Base-by-base conservation (phyloP, 306 rosid species). In the Medicago arabica region DNA sequence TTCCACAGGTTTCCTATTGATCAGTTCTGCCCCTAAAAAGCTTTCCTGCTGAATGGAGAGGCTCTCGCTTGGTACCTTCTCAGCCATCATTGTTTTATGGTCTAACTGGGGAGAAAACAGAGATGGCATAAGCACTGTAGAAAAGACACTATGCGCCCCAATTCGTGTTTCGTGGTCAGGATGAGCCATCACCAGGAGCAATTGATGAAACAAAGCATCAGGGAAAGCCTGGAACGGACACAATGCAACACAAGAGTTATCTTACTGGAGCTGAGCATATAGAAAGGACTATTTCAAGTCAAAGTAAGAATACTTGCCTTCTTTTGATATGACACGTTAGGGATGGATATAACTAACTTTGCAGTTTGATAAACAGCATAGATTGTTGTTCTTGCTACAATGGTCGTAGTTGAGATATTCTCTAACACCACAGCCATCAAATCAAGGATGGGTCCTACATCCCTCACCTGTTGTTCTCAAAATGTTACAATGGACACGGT, bases 361-460 rank as follows among this genome's bases (percentile, higher is more conserved):
- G 96, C 89, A 61, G 96, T 90, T 88, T 78, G 93, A 85, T 83
- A 89, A 80, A 90, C 83, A 78, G 99, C 93, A 64, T 88, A 85
- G 63, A 88, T 81, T 38, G 97, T 95, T 72, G 97, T 31, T 82
- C 96, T 91, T 70, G 97, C 97, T 60, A 83, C 80, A 62, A 79
- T 69, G 64, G 85, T 67, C 67, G 77, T 83, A 36, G 72, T 72
- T 8, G 96, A 71, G 64, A 90, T 85, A 81, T 85, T 92, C 85
- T 95, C 97, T 21, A 95, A 89, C 80, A 90, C 77, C 82, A 85
- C 92, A 71, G 97, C 97, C 89, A 95, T 86, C 91, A 81, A 83
- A 85, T 92, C 97, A 75, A 95, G 97, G 82, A 95, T 89, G 54
- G 97, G 97, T 64, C 97, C 97, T 72, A 84, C 87, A 83, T 92